Evolutionary conservation across 2,329 filamentous ascomycete species (phyloP), one percentile per base, ranked within the genome.

Genomic region (Colletotrichum navitas): DNA sequence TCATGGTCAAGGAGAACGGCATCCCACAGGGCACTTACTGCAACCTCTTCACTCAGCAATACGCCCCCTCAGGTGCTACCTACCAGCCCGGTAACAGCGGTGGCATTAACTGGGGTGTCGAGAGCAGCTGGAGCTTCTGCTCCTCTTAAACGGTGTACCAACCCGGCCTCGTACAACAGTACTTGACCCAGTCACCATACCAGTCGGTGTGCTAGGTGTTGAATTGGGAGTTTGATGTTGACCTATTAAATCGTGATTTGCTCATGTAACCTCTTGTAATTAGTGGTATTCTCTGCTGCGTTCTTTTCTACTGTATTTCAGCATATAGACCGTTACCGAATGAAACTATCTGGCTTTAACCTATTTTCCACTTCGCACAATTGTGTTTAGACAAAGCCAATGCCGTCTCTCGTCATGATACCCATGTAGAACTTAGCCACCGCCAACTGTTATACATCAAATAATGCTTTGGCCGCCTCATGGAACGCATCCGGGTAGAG

Each of bases 1-100:
- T 72, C 69, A 72, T 72, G 69, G 16, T 72, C 52, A 72, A 72
- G 60, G 16, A 72, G 65, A 68, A 72, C 52, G 69, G 69, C 1
- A 39, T 72, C 1, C 65, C 69, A 10, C 68, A 72, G 65, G 69
- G 69, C 21, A 72, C 69, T 5, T 72, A 72, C 54, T 72, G 69
- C 69, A 72, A 60, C 16, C 69, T 72, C 24, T 72, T 72, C 47
- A 60, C 43, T 21, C 69, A 72, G 65, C 65, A 72, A 29, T 72
- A 72, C 29, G 34, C 5, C 5, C 69, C 69, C 11, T 69, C 66
- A 1, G 69, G 36, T 10, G 69, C 69, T 10, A 47, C 34, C 12
- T 72, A 72, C 65, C 26, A 41, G 39, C 69, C 69, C 3, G 60
- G 12, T 5, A 18, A 34, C 14, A 39, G 45, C 14, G 47, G 32